Base-by-base conservation (phyloP, 2,329 filamentous ascomycete genomes). In the Didymella pomorum region DNA sequence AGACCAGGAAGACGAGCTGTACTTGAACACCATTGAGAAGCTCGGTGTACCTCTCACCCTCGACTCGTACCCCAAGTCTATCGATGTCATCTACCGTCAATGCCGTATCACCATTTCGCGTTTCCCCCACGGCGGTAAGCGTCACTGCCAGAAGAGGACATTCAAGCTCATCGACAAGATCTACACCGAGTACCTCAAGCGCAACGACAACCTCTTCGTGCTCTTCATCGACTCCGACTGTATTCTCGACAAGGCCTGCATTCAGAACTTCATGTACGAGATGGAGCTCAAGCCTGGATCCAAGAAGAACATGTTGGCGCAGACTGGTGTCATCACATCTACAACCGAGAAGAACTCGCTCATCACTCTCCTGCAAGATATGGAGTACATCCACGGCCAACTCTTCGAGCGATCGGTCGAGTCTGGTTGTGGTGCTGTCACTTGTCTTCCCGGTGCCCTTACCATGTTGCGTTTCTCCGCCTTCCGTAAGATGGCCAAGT, bases 161-260 rank as follows among this genome's bases (percentile, higher is more conserved):
- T 98, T 94, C 80, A 90, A 90, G 74, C 87, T 98, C 60, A 96
- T 98, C 70, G 93, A 98, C 80, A 92, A 89, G 70, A 89, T 98
- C 16, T 98, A 97, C 76, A 86, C 89, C 50, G 86, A 93, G 56
- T 98, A 98, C 66, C 82, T 97, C 52, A 90, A 89, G 77, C 84
- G 87, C 46, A 92, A 97, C 73, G 94, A 98, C 78, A 92, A 98
- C 69, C 81, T 98, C 0, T 98, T 98, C 75, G 89, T 98, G 52
- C 85, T 98, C 11, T 98, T 98, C 79, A 97, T 98, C 73, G 94
- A 98, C 79, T 97, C 93, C 0, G 94, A 98, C 75, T 98, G 95
- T 78, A 95, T 97, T 62, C 82, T 98, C 48, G 94, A 98, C 80
- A 86, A 88, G 58, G 87, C 93, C 39, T 98, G 94, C 75, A 86